Evolutionary conservation across 352 stramenopile genomes (phyloP), one percentile per base, ranked within the genome.

Genomic region (Blastocystis sp.): DNA sequence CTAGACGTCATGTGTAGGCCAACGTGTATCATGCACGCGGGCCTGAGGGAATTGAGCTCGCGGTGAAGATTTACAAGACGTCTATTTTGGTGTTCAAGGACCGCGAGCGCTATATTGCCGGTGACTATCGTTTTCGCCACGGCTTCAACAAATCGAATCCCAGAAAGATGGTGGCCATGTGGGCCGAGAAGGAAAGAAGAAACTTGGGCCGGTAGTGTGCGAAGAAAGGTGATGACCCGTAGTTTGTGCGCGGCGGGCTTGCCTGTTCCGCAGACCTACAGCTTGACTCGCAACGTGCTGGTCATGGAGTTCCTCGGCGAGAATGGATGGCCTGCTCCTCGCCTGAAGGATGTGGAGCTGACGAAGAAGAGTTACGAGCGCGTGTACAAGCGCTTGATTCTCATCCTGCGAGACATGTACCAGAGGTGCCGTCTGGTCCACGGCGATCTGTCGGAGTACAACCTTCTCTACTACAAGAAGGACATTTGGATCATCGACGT

Each of bases 1-100:
- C 3, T 29, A 24, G 24, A 78, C 4, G 60, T 88, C 6, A 67
- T 69, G 13, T 39, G 2, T 76, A 90, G 70, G 97, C 97, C 50
- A 99, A 99, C 93, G 97, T 99, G 45, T 99, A 99, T 92, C 98
- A 99, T 90, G 97, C 97, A 62, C 92, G 93, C 61, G 91, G 31
- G 12, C 35, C 21, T 41, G 33, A 94, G 91, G 66, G 88, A 91
- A 88, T 91, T 21, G 96, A 98, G 91, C 93, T 94, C 79, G 95
- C 95, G 12, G 93, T 97, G 78, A 97, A 97, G 91, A 94, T 97
- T 51, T 97, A 95, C 93, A 98, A 98, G 91, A 98, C 95, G 10
- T 96, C 93, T 39, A 98, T 99, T 88, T 92, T 99, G 26, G 97
- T 99, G n/a, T 99, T 99, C 91, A 98, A 98, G 90, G 97, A 99